Base-by-base conservation (phyloP, 1,139 yeast genomes). In the Yamadazyma dushanensis region DNA sequence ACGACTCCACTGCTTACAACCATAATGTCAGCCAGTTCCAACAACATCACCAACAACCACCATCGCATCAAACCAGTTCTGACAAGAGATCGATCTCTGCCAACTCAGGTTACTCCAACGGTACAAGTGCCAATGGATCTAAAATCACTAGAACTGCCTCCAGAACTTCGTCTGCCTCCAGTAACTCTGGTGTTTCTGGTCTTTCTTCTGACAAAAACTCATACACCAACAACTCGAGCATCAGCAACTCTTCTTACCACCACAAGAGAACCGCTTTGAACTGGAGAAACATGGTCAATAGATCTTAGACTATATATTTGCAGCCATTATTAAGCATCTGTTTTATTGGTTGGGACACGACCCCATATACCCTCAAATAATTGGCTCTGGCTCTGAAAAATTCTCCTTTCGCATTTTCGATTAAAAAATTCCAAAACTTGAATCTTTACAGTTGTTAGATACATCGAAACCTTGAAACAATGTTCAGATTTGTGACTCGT, bases 231-330 rank as follows among this genome's bases (percentile, higher is more conserved):
- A 41, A 40, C 17, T 46, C 45, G 9, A 31, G 34, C 18, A 17
- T 27, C 17, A 42, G 43, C 35, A 33, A 32, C 19, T n/a, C 32
- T 11, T 36, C 53, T 20, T 21, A 6, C 7, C 53, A 56, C 40
- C 50, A 61, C 15, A 70, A 67, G 58, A 57, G 75, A 43, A 70
- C 76, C 16, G 69, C 75, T 1, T 54, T 72, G 57, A 70, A 69
- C 54, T 73, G 79, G 79, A 67, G 76, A 51, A 49, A 35, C 31
- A 38, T 44, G 42, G 49, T 47, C 21, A 26, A 22, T 17, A 29
- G 18, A 17, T 16, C 18, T 5, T 20, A 13, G 20, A 23, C 8
- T 30, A 15, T 21, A 18, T 21, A n/a, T n/a, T n/a, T n/a, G n/a
- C n/a, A n/a, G n/a, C n/a, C n/a, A n/a, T n/a, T n/a, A n/a, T n/a